Evolutionary conservation across 805 yeast species (phyloP), one percentile per base, ranked within the genome.

Genomic region (Candida tammaniensis): DNA sequence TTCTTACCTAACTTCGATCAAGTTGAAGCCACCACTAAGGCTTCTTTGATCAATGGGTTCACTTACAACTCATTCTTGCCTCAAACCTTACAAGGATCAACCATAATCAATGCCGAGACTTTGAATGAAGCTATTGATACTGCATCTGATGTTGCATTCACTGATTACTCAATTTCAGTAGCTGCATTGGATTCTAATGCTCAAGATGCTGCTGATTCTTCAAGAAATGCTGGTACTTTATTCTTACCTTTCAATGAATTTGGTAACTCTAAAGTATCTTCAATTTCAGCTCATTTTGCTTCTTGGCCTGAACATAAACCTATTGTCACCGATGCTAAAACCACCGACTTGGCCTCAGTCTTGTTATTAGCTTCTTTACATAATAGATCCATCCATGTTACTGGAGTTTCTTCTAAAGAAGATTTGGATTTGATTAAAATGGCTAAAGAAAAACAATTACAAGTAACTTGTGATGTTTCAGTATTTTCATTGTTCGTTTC

Each of bases 281-380:
- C 83, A 21, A 82, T 87, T 27, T 78, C 95, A 17, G 72, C 82
- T 19, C 94, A 86, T 49, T 79, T 88, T 51, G 78, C 81, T 43
- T 66, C 77, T 22, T 89, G 97, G 96, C 95, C 96, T 34, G 70
- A 72, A 33, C 62, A 62, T 51, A 88, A 87, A 67, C 91, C 93
- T 40, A 82, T 91, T 41, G 74, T 89, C 44, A 87, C 96, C 26
- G 97, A 91, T 62, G 96, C 98, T 31, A 80, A 78, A 57, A 81
- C 91, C 17, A 85, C 96, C 24, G 91, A 87, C 52, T 71, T 91
- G 53, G 98, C 98, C n/a, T 85, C 96, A 3, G 82, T 89, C 28
- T 68, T 91, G 57, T 74, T 91, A 52, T 70, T 91, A 63, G 95
- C 97, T 27, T 84, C 96, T 17, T 74, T 91, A 55, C 88, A 86